A percentile compares a stretch with the other conserved stretches of the same genome.
Evolutionary conservation across 148 eudicot genomes (phyloP).

Genomic region (Rhododendron kiyosumense): DNA sequence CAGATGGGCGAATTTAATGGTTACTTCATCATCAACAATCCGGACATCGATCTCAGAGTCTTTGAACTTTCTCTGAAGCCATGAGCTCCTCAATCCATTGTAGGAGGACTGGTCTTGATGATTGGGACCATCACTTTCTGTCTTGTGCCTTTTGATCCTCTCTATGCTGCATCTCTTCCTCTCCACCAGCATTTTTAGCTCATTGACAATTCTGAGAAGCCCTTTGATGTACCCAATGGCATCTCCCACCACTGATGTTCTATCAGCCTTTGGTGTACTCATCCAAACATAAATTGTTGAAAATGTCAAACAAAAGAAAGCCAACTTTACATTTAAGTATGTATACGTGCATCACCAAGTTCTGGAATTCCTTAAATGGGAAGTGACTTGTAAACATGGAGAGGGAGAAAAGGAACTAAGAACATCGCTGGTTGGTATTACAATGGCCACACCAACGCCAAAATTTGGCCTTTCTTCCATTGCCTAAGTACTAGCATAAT

Average conservation of each 20-base stretch:
- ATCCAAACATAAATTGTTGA: not conserved
- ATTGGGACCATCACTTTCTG: slow-evolving; percentile 28
- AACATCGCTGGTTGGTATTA: not conserved
- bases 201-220: slow-evolving; percentile 58
- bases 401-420: not conserved
- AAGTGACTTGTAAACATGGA: not conserved
- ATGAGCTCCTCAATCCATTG: slow-evolving; percentile 58
- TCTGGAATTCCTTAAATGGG: not conserved
- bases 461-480: not conserved
- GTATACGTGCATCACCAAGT: not conserved
- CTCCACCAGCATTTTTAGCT: slow-evolving; percentile 62
- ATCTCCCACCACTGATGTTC: slow-evolving; percentile 78
- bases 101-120: slow-evolving; percentile 34
- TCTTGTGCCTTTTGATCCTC: slow-evolving; percentile 57
- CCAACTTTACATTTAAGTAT: not conserved
- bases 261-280: slow-evolving; percentile 32
- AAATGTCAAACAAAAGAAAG: not conserved
- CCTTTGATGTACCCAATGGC: slow-evolving; percentile 75
- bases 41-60: slow-evolving; percentile 78
- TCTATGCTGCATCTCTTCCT: slow-evolving; percentile 55
- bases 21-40: slow-evolving; percentile 80
- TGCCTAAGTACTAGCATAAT: not conserved
- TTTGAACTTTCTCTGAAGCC: slow-evolving; percentile 84
- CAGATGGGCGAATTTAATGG: slow-evolving; percentile 69
- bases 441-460: not conserved